Conservation (phyloP, 371 early-diverging fungal genomes). For the Gilbertella persicaria region DNA sequence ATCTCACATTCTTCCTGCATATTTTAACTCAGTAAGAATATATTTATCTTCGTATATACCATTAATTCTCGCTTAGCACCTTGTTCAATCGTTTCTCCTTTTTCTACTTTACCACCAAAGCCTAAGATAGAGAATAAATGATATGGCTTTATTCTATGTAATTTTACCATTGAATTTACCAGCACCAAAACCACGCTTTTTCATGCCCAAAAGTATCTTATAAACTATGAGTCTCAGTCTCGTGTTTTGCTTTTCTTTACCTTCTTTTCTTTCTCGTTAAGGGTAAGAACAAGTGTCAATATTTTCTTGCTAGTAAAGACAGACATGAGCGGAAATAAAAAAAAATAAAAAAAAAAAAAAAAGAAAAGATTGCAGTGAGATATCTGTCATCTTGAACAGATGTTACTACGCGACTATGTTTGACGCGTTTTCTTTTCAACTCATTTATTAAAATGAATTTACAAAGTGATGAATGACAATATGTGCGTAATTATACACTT, state of each 20-base stretch:
- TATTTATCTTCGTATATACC: too few species aligned
- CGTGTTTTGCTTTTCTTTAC: background rate
- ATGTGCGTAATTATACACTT: too few species aligned
- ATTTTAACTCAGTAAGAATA: too few species aligned
- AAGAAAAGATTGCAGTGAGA: too few species aligned
- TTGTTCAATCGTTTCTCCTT: conserved; percentile 61
- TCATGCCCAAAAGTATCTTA: conserved; percentile 70
- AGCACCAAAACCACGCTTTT: conserved; percentile 75
- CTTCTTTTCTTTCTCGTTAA: conserved; percentile 29
- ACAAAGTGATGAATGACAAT: too few species aligned
- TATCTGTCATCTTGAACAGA: too few species aligned
- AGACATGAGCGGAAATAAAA: background rate
- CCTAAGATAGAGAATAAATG: too few species aligned
- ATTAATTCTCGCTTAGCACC: conserved; percentile 68
- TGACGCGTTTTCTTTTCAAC: background rate
- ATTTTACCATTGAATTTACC: conserved; percentile 63
- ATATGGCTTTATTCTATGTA: background rate
- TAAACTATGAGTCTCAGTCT: background rate
- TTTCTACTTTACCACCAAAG: conserved; percentile 76
- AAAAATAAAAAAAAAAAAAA: background rate
- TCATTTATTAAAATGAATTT: too few species aligned
- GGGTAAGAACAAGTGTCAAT: conserved; percentile 33
- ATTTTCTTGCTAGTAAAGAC: conserved; percentile 27
- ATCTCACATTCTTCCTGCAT: conserved; percentile 72
- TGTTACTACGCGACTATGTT: too few species aligned